Evolutionary conservation across 78 protist species (phyloP), one percentile per base, ranked within the genome.

Genomic region (Thecamonas trahens): DNA sequence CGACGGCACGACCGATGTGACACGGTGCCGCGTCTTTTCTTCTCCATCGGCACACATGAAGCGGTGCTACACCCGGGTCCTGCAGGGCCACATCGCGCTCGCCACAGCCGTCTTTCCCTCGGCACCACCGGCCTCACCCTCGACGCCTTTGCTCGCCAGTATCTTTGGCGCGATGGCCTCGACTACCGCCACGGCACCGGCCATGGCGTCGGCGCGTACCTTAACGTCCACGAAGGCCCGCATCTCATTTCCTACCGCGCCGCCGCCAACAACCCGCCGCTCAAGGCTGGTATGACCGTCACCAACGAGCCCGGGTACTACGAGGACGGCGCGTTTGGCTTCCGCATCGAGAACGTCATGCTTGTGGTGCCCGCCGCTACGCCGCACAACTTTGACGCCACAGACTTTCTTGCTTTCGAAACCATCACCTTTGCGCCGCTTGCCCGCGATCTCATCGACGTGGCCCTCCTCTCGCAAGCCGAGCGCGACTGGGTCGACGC

Each of bases 1-100:
- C 7, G 87, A 82, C 65, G 96, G 96, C 60, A 95, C 98, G 22
- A 95, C 98, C 17, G 98, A 95, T 72, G 88, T 89, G 28, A 94
- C 98, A n/a, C 65, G 98, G 20, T 91, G 97, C 8, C 31, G 82
- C 29, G 92, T 88, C 63, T 77, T 86, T 31, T 88, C 92, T 26
- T 11, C 0, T 37, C 94, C 96, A 29, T 69, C 90, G 17, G 83
- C 49, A 29, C 71, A 77, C 18, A 82, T 82, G 63, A 32, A 67
- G 47, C 64, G 18, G 47, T 72, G 87, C 66, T 91, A 54, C 67
- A 90, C 97, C 20, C 79, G 83, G 40, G 95, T 90, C 24, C 86
- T 89, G 61, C 66, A 83, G 71, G 88, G 96, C 2, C 89, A 91
- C 82, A 67, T 95, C 14, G 88, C 64, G 7, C 54, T 95, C 7